These are phyloP conservation scores for Torrubiella hemipterigena DNA, from an alignment of 2,329 filamentous ascomycete species.

Conservation along the genomic window DNA sequence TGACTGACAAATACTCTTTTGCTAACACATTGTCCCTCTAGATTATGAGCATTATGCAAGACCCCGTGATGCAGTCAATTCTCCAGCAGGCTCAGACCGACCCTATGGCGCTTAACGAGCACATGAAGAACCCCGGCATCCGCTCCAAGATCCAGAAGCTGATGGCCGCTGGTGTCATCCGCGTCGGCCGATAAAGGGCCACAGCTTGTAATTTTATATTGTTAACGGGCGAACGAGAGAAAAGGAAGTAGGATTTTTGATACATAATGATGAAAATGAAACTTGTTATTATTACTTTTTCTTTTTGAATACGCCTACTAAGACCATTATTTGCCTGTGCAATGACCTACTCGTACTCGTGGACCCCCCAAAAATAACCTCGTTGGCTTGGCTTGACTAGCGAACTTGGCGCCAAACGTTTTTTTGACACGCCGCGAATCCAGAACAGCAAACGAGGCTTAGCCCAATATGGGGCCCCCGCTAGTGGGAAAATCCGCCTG, in stretches of 20 bases:
- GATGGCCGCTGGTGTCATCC: conserved; percentile 84
- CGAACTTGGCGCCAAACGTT: no score
- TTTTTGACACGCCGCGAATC: no score
- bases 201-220: conserved; percentile 5
- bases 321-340: no score
- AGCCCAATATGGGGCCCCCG: no score
- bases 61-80: conserved; percentile 96
- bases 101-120: conserved; percentile 84
- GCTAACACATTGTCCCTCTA: conserved; percentile 17
- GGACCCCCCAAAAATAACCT: no score
- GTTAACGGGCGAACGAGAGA: no score
- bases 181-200: conserved; percentile 39
- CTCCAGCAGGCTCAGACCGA: conserved; percentile 93
- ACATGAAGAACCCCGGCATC: conserved; percentile 88
- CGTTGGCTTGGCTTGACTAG: no score
- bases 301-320: not conserved
- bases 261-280: not conserved
- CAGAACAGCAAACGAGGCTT: no score
- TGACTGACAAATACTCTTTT: not conserved
- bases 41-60: conserved; percentile 86
- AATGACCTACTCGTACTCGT: no score
- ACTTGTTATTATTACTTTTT: no score
- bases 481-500: no score
- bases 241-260: not conserved
- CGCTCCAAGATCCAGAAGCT: conserved; percentile 88